A percentile compares a stretch with the other conserved stretches of the same genome.
Conservation (phyloP, 495 filamentous ascomycete species). For the Neurospora sp. region DNA sequence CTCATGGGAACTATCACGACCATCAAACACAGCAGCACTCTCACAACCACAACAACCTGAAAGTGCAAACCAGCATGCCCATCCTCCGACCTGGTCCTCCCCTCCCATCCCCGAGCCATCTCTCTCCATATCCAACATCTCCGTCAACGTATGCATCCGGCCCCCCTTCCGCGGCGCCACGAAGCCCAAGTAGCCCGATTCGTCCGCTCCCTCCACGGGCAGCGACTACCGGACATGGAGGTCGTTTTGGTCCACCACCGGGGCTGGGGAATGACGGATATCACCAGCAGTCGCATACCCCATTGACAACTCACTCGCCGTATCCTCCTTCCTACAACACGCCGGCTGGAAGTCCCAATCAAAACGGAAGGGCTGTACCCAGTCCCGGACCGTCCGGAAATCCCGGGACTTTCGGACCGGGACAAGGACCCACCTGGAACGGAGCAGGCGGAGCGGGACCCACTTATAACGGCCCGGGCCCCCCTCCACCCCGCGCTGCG, state of each 20-base stretch:
- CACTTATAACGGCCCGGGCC: not conserved
- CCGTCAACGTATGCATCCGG: not conserved
- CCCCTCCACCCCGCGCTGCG: not conserved
- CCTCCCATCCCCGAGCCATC: not conserved
- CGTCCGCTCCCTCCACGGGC: not conserved
- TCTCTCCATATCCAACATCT: not conserved
- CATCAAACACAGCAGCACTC: not conserved
- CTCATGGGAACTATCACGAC: not conserved
- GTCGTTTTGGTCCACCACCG: too few species aligned
- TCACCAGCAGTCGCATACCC: not conserved
- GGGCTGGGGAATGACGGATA: not conserved
- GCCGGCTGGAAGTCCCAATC: not conserved
- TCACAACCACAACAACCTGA: not conserved
- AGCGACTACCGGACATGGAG: not conserved
- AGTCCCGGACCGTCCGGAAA: not conserved
- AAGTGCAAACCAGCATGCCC: not conserved
- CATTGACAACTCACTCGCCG: not conserved
- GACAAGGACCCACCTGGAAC: not conserved
- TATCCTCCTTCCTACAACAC: not conserved
- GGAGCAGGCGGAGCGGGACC: not conserved
- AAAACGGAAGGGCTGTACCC: not conserved
- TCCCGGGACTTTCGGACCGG: not conserved
- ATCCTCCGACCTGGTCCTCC: not conserved
- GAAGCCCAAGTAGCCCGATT: not conserved
- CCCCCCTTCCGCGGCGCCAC: not conserved